Base-by-base conservation (phyloP, 169 alveolate genomes). In the Plasmodium sp. region DNA sequence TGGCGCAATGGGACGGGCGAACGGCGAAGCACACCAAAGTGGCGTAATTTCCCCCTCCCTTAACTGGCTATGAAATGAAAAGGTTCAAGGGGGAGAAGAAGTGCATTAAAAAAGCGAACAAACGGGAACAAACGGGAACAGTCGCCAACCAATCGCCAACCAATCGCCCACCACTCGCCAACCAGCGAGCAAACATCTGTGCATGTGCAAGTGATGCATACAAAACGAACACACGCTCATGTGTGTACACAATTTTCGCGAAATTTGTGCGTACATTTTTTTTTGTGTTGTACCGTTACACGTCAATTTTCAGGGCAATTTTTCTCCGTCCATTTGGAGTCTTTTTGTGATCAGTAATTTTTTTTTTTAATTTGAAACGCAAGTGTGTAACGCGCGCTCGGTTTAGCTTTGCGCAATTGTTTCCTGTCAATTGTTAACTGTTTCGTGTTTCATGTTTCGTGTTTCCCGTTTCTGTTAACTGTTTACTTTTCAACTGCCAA, bases 201-300 rank as follows among this genome's bases (percentile, higher is more conserved):
- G 84, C 73, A 80, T 33, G 18, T 80, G 18, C 77, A 67, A 31
- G 33, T 18, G 56, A 80, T 80, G 84, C 84, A 80, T 80, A 80
- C 84, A 80, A 39, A 39, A 18, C 56, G 34, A 43, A 80, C 51
- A 80, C 84, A 80, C 56, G 12, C 45, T 22, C 16, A 33, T 22
- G 58, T 16, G 58, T 80, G 58, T 80, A 43, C 41, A 45, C 10
- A 80, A 33, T 27, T 27, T 43, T 39, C 56, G 27, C 58, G 51
- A 39, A 39, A 10, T 80, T 80, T 80, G 5, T 22, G 34, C 18
- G 33, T 5, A 22, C 58, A 41, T 43, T 39, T 22, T 80, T 22
- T 80, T 80, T 43, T 80, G 84, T 43, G 51, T 41, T 80, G 72
- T 80, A 45, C 58, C 84, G 84, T 80, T 80, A 41, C 48, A 80